A percentile compares a stretch with the other conserved stretches of the same genome.
Evolutionary conservation across 306 rosid species (phyloP).

Genomic region (Abrus pulchellus): DNA sequence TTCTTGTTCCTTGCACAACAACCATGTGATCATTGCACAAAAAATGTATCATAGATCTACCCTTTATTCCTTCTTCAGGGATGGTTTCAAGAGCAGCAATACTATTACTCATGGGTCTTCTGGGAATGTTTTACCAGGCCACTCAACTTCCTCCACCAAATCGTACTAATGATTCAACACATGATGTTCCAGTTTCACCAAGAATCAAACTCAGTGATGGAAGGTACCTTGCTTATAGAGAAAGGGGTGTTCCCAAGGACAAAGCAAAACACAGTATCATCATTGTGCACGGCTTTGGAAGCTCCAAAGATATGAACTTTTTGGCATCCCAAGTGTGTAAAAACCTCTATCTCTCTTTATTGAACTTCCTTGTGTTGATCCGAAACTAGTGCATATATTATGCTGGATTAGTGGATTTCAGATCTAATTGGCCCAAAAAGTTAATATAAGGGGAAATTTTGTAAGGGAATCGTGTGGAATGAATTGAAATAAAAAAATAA

Average conservation of each 20-base stretch:
- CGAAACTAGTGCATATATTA: background rate
- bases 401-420: conserved; percentile 35
- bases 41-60: conserved; percentile 45
- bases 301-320: conserved; percentile 70
- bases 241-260: conserved; percentile 66
- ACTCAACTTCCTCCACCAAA: conserved; percentile 68
- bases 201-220: conserved; percentile 75
- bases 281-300: conserved; percentile 69
- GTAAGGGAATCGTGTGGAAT: conserved; percentile 1
- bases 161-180: conserved; percentile 13
- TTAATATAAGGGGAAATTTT: background rate
- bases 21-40: conserved; percentile 30
- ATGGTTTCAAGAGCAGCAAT: conserved; percentile 66
- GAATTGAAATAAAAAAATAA: no score
- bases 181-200: conserved; percentile 47
- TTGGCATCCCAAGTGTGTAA: conserved; percentile 51
- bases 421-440: conserved; percentile 37
- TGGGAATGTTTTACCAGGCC: conserved; percentile 80
- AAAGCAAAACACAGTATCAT: conserved; percentile 59
- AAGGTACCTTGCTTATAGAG: conserved; percentile 72
- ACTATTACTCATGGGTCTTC: conserved; percentile 69
- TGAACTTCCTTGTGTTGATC: background rate
- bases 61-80: conserved; percentile 37
- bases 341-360: background rate
- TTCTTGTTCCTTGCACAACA: background rate